Evolutionary conservation across 1,284 basidiomycete genomes (phyloP), one percentile per base, ranked within the genome.

Genomic region (Melampsora americana): DNA sequence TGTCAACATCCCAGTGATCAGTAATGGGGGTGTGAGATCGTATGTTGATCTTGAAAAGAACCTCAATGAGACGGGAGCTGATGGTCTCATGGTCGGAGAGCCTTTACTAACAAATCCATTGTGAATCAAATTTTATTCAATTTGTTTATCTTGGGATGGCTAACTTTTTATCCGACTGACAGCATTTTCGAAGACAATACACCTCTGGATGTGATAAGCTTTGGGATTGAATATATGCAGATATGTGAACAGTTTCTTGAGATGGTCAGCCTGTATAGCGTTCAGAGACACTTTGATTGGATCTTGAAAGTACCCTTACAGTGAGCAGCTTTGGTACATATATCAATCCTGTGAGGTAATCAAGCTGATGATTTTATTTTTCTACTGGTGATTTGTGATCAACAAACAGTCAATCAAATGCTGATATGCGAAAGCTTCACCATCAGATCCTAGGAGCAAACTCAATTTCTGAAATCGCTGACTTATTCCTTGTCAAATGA

Each of bases 61-160:
- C 80, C 80, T 86, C 66, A 79, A 81, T 9, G 83, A 83, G 61
- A 90, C 90, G 1, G 84, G 86, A n/a, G 89, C 89, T 59, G 87
- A 90, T 79, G 90, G 90, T 9, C 81, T 89, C 77, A 92, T 92
- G 90, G 88, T 91, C 2, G 90, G 89, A 9, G 90, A 92, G 81
- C 86, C 87, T 23, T 82, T 92, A 46, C 83, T 91, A 7, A 87
- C 86, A 32, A 89, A 90, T 82, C 89, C 90, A 42, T 87, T 86
- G 90, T 90, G 77, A 44, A 86, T 80, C 39, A 42, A 42, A 42
- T 9, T 42, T 42, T 42, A 1, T 42, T 6, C 12, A 11, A 42
- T 5, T 42, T 42, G 39, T 42, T 5, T 12, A 42, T 42, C 39
- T 7, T 42, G 39, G 11, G 4, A 7, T 42, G 6, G 39, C 39